Base-by-base conservation (phyloP, 768 basidiomycete genomes). In the Clitopilus passeckerianus region DNA sequence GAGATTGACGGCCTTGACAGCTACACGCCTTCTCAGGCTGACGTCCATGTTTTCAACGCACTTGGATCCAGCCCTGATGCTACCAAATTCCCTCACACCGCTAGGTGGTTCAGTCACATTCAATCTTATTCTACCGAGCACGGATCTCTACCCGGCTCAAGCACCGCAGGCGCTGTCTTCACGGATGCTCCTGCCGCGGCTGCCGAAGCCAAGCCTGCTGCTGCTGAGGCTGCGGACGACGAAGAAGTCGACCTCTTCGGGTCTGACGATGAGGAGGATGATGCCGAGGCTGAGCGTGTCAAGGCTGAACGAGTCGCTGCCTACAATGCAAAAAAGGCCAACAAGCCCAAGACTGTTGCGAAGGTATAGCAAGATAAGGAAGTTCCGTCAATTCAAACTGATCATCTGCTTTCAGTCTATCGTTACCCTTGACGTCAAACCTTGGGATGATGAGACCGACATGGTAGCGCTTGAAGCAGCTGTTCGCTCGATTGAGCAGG, bases 391-490 rank as follows among this genome's bases (percentile, higher is more conserved):
- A 4, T 61, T 20, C 50, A 27, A 41, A 53, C 22, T 54, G 34
- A 37, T 53, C 15, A 44, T 65, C 57, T 44, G 30, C 50, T 24
- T 53, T 18, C 73, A 98, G 94, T 98, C 97, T 65, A 87, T 99
- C 62, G 97, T 99, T 55, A 99, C 96, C 53, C 78, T 98, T 66
- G 96, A 98, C 66, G 95, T 99, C 63, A 99, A 99, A 78, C 95
- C 96, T 41, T 97, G 95, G 96, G 96, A 98, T 72, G 96, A 98
- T 71, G 95, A 97, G 80, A 99, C 97, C 55, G 93, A 98, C 75
- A 95, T 99, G 95, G 82, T 70, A 46, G 90, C 79, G 55, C 80
- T 98, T 66, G 96, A 98, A 75, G 74, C 79, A 15, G 68, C 82
- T 43, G 96, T 98, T 57, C 87, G 97, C 61, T 86, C 92, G 20